Evolutionary conservation across 768 basidiomycete species (phyloP), one percentile per base, ranked within the genome.

Genomic region (Macrocybe gigantea): DNA sequence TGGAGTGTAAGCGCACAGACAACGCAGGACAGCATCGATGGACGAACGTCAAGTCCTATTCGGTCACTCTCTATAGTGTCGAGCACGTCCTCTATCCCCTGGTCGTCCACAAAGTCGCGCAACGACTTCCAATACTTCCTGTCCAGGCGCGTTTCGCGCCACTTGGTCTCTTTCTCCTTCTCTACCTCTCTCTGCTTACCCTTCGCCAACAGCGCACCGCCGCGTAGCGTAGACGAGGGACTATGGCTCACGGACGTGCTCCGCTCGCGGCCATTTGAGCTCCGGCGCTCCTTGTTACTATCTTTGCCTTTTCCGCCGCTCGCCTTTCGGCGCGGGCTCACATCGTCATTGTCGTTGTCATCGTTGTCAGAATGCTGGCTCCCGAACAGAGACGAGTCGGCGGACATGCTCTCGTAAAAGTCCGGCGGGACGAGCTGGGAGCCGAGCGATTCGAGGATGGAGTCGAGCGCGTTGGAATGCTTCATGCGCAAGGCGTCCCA

Each of bases 41-140:
- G 9, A 67, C 82, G 47, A 52, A 88, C 88, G 49, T 92, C 88
- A 34, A 92, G 66, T 31, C 70, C 69, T 52, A 68, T 72, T 41
- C 88, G 70, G 47, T 90, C 86, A 47, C 68, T 74, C 56, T 93
- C 90, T 41, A 92, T 78, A 1, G 71, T 72, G 46, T 92, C 90
- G 40, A 85, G 60, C 13, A 81, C 73, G 52, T 88, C 85, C 45
- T 93, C 90, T 34, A 92, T 82, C 6, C 81, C 85, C 31, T 81
- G 74, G 55, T 93, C 90, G 55, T 91, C 87, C 33, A 91, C 86
- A 62, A 93, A 92, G 60, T 92, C 88, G 33, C 90, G 77, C 33
- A 92, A 59, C 0, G 85, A 87, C 71, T 89, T 92, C 89, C 89
- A 91, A 32, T 68, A 72, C 36, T 69, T 72, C 49, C 80, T 70